Base-by-base conservation (phyloP, 2,329 filamentous ascomycete species). In the Cercospora sesami region DNA sequence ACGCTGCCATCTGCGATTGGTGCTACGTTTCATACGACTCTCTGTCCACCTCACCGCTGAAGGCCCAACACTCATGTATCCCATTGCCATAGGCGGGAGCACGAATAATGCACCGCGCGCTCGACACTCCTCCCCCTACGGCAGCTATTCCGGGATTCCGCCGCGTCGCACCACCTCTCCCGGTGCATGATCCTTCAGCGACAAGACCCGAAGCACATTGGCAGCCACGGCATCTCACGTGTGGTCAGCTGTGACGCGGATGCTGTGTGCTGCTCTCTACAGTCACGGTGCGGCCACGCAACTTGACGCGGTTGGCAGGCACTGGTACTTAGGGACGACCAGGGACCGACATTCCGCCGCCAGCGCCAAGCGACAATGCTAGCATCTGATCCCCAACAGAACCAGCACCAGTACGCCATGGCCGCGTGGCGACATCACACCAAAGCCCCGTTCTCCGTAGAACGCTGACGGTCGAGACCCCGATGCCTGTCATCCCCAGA, bases 371-470 rank as follows among this genome's bases (percentile, higher is more conserved):
- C 48, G 18, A 23, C 48, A 14, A 53, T 53, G 48, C 21, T 8
- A 12, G 42, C 21, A 53, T 16, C 48, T 2, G 21, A 23, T 7
- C 48, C 10, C 48, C 48, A 53, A 23, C 48, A 23, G 42, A 48
- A 48, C 42, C 42, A 48, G 42, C 18, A 48, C 42, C 2, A 23
- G n/a, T 21, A 14, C 42, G 18, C 10, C 42, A 21, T 48, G 42
- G 42, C 42, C 42, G 42, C 48, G 48, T 53, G 48, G 48, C 48
- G 48, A 53, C 48, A 53, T 53, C 48, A n/a, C 48, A 26, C 48
- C 48, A 53, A 23, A 12, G 18, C 48, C 48, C 48, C 48, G 16
- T 53, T 26, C 18, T 26, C 21, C 48, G 9, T 53, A 3, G 18
- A 26, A 53, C 48, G 48, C 48, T 12, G 48, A 53, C 21, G 48